A percentile compares a stretch with the other conserved stretches of the same genome.
These are phyloP conservation scores for Talaromyces stipitatus DNA, from an alignment of 495 filamentous ascomycete genomes.

Conservation along the genomic window DNA sequence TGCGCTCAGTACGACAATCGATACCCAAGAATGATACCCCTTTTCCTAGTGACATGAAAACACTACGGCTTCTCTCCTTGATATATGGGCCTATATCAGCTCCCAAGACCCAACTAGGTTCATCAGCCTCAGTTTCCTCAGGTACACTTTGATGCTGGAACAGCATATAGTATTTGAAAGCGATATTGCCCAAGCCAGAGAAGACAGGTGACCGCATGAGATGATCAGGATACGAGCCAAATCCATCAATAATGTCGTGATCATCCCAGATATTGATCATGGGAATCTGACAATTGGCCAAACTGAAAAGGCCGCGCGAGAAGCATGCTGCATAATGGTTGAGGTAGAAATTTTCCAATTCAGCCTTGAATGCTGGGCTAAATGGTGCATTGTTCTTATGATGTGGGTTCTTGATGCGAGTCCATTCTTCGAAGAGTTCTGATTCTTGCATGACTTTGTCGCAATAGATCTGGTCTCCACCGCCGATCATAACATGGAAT, in stretches of 20 bases:
- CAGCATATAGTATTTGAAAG: slow-evolving; percentile 96
- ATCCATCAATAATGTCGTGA: slow-evolving; percentile 97
- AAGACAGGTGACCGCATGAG: slow-evolving; percentile 92
- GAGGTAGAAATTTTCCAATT: slow-evolving; percentile 81
- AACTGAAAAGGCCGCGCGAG: slow-evolving; percentile 85
- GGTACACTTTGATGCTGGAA: slow-evolving; percentile 91
- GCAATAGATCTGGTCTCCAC: slow-evolving; percentile 96
- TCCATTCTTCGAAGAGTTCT: slow-evolving; percentile 70
- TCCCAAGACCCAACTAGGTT: slow-evolving; percentile 89
- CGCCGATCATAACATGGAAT: slow-evolving; percentile 98
- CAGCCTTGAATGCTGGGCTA: slow-evolving; percentile 67
- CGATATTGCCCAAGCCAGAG: slow-evolving; percentile 77
- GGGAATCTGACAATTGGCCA: slow-evolving; percentile 90
- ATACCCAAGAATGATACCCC: slow-evolving; percentile 77
- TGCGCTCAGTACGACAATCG: slow-evolving; percentile 87
- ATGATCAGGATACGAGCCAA: slow-evolving; percentile 83
- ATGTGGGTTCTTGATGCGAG: slow-evolving; percentile 67
- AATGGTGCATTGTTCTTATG: slow-evolving; percentile 72
- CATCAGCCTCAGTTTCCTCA: slow-evolving; percentile 68
- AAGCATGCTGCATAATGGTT: slow-evolving; percentile 87
- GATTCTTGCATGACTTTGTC: slow-evolving; percentile 72
- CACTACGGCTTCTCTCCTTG: slow-evolving; percentile 69
- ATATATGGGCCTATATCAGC: slow-evolving; percentile 82
- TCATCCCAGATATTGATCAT: slow-evolving; percentile 99
- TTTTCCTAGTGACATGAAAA: slow-evolving; percentile 77